Evolutionary conservation across 768 basidiomycete species (phyloP).

Genomic region (Boletus tomentosulus): DNA sequence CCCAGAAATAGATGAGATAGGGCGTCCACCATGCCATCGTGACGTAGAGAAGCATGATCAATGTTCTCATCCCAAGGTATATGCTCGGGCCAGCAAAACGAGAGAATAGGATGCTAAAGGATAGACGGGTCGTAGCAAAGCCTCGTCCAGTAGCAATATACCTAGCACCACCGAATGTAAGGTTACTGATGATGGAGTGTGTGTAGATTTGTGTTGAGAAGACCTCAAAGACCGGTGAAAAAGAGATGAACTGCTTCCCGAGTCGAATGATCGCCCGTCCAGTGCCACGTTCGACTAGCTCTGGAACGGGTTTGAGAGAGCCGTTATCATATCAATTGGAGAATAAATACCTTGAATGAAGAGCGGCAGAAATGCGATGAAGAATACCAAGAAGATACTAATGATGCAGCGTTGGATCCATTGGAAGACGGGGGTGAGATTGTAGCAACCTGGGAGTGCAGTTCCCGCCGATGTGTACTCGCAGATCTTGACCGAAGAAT

Average conservation of each 20-base stretch:
- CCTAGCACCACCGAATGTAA: slow-evolving; percentile 96
- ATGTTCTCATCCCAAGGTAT: slow-evolving; percentile 91
- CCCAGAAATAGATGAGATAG: slow-evolving; percentile 96
- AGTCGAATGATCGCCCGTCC: slow-evolving; percentile 88
- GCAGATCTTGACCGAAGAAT: slow-evolving; percentile 77
- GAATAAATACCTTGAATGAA: slow-evolving; percentile 80
- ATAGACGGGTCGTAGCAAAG: slow-evolving; percentile 93
- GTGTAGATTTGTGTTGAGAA: slow-evolving; percentile 98
- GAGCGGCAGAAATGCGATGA: slow-evolving; percentile 92
- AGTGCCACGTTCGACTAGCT: slow-evolving; percentile 93
- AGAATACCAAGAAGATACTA: slow-evolving; percentile 97
- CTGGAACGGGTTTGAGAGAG: slow-evolving; percentile 36
- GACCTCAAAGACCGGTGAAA: slow-evolving; percentile 95
- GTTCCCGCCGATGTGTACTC: slow-evolving; percentile 67
- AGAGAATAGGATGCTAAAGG: slow-evolving; percentile 93
- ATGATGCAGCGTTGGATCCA: slow-evolving; percentile 98
- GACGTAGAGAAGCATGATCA: slow-evolving; percentile 91
- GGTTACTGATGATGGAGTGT: slow-evolving; percentile 93
- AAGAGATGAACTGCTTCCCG: slow-evolving; percentile 88
- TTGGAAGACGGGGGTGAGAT: slow-evolving; percentile 85
- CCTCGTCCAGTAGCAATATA: slow-evolving; percentile 99
- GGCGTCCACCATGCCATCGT: slow-evolving; percentile 90
- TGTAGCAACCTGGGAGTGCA: slow-evolving; percentile 89
- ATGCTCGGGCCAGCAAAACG: slow-evolving; percentile 98
- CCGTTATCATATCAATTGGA: slow-evolving; percentile 6